Evolutionary conservation across 2,329 filamentous ascomycete species (phyloP).

Genomic region (Diplodia sapinea): DNA sequence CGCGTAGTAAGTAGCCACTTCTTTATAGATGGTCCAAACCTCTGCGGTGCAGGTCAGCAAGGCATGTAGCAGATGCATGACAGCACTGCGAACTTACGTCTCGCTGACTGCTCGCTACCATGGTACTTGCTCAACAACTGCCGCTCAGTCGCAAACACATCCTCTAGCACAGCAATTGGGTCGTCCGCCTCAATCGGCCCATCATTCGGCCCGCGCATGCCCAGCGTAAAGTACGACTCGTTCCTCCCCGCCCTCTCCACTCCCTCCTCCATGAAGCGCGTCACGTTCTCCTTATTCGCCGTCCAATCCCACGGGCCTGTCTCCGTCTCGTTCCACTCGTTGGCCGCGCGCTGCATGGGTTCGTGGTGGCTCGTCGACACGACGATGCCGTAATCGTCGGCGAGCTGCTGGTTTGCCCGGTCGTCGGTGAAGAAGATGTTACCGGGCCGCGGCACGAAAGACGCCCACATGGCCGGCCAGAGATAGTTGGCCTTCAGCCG

Average conservation of each 20-base stretch:
- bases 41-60: conserved; percentile 6
- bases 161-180: conserved; percentile 28
- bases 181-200: conserved; percentile 28
- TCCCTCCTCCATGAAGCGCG: conserved; percentile 34
- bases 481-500: conserved; percentile 36
- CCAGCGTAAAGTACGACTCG: conserved; percentile 34
- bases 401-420: conserved; percentile 34
- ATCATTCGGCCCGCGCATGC: conserved; percentile 35
- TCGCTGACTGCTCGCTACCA: conserved; percentile 5
- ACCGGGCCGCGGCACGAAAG: conserved; percentile 34
- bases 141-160: conserved; percentile 31
- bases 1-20: conserved; percentile 36
- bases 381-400: conserved; percentile 36
- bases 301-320: conserved; percentile 34
- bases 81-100: background rate
- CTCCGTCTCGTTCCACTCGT: conserved; percentile 33
- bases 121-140: conserved; percentile 23
- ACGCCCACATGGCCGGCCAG: conserved; percentile 38
- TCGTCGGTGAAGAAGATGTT: conserved; percentile 37
- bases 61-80: too few species aligned
- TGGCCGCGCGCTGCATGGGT: conserved; percentile 36
- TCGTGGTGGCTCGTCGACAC: conserved; percentile 36
- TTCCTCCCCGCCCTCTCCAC: conserved; percentile 29
- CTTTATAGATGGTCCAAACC: conserved; percentile 37
- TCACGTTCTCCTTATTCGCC: conserved; percentile 34